Conservation (phyloP, 805 yeast genomes). For the Torulaspora quercuum region DNA sequence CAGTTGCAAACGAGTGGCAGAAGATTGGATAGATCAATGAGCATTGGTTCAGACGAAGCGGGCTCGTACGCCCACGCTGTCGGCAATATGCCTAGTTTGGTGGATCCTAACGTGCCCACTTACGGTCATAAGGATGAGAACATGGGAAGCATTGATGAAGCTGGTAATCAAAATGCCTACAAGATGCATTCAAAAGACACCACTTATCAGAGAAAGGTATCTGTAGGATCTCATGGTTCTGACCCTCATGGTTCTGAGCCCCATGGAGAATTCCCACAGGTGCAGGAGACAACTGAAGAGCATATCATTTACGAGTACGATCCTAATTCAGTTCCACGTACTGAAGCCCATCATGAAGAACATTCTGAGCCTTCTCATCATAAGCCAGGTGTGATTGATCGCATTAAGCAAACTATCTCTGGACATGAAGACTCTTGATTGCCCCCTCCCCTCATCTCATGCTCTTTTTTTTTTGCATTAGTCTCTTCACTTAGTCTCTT, state of each 20-base stretch:
- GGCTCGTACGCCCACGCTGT: constrained; percentile 22
- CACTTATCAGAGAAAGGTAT: constrained; percentile 6
- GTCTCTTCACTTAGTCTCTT: background rate
- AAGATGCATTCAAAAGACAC: constrained; percentile 8
- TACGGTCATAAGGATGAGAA: constrained; percentile 24
- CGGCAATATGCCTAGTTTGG: constrained; percentile 30
- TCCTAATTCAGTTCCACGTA: constrained; percentile 13
- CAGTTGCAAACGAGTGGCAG: background rate
- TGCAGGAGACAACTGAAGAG: background rate
- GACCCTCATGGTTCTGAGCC: background rate
- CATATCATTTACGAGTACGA: constrained; percentile 4
- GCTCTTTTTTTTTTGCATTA: background rate
- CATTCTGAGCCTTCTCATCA: constrained; percentile 6
- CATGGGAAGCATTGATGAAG: background rate
- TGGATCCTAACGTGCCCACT: constrained; percentile 30
- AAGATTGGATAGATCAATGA: constrained; percentile 7
- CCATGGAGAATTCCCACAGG: constrained; percentile 1
- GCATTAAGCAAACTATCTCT: constrained; percentile 11
- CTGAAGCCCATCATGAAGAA: constrained; percentile 6
- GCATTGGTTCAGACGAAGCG: constrained; percentile 11
- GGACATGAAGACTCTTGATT: constrained; percentile 4
- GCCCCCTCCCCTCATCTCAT: too few relatives aligned
- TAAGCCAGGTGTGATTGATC: constrained; percentile 11
- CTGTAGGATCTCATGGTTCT: constrained; percentile 11
- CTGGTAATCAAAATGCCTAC: constrained; percentile 2